A percentile compares a stretch with the other conserved stretches of the same genome.
Conservation (phyloP, 192 early-diverging fungal species). For the Phlyctochytrium arcticum region DNA sequence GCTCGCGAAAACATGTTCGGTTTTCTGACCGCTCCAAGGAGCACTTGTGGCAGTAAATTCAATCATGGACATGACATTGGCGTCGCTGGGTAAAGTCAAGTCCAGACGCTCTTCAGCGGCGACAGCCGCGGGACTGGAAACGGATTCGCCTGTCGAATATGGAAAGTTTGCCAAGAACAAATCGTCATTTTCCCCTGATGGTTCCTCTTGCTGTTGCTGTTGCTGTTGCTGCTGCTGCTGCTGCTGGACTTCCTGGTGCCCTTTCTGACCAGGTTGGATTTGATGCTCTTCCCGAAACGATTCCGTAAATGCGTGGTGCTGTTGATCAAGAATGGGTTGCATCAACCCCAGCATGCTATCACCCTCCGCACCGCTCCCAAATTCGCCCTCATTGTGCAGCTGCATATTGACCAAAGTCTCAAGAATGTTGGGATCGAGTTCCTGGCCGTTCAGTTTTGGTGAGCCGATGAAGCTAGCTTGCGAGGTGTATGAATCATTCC, state of each 20-base stretch:
- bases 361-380: not conserved
- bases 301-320: not conserved
- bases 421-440: slow-evolving; percentile 3
- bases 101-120: slow-evolving; percentile 11
- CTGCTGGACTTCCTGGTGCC: not conserved
- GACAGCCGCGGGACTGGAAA: not conserved
- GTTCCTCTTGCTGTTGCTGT: not conserved
- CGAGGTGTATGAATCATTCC: not conserved
- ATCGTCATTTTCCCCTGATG: not conserved
- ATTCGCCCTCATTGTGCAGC: not conserved
- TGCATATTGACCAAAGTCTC: slow-evolving; percentile 17
- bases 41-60: not conserved
- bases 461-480: slow-evolving; percentile 7
- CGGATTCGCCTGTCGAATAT: not conserved
- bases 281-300: not conserved
- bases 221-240: not conserved
- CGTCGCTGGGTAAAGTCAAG: not conserved
- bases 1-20: not conserved
- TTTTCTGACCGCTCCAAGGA: not conserved
- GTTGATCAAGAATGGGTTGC: not conserved
- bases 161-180: no score
- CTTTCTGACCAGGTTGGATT: no score
- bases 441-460: not conserved
- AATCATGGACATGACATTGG: not conserved
- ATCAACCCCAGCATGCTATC: not conserved